phyloP scores from a whole-genome alignment of 2,329 filamentous ascomycete genomes.

The Penicillium glabrum region DNA sequence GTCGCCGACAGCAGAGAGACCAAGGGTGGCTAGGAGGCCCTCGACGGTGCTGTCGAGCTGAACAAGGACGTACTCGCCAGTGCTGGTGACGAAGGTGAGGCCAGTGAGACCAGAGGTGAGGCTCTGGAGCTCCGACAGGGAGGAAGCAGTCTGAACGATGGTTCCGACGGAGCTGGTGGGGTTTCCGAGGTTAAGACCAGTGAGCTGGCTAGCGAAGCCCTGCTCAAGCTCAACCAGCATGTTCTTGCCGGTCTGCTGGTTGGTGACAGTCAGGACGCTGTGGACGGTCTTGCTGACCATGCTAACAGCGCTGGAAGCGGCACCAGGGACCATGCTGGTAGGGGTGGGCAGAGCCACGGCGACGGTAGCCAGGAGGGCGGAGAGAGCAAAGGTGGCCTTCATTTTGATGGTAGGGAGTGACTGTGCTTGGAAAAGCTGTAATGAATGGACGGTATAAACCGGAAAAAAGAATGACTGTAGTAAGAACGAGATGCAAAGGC shows the following conservation, averaged over 20 bases:
- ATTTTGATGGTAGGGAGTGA: conserved; percentile 20
- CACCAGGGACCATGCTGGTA: conserved; percentile 6
- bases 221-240: conserved; percentile 23
- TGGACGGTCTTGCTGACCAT: conserved; percentile 5
- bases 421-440: conserved; percentile 17
- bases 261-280: conserved; percentile 16
- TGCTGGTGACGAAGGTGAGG: conserved; percentile 26
- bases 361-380: conserved; percentile 20
- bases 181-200: conserved; percentile 13
- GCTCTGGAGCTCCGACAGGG: conserved; percentile 19
- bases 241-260: conserved; percentile 11
- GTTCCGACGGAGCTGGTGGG: conserved; percentile 16
- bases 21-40: conserved; percentile 14
- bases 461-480: conserved; percentile 17
- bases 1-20: conserved; percentile 1
- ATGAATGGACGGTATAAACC: conserved; percentile 24
- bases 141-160: conserved; percentile 17
- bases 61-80: conserved; percentile 15
- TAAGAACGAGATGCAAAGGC: conserved; percentile 12
- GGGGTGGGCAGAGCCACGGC: conserved; percentile 18
- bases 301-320: background rate
- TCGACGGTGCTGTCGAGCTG: conserved; percentile 16
- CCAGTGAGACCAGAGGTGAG: conserved; percentile 22
- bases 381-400: conserved; percentile 21
- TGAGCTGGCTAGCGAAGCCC: conserved; percentile 16